These are phyloP conservation scores for Hypoxylon intermedium DNA, from an alignment of 495 filamentous ascomycete species.

Conservation along the genomic window DNA sequence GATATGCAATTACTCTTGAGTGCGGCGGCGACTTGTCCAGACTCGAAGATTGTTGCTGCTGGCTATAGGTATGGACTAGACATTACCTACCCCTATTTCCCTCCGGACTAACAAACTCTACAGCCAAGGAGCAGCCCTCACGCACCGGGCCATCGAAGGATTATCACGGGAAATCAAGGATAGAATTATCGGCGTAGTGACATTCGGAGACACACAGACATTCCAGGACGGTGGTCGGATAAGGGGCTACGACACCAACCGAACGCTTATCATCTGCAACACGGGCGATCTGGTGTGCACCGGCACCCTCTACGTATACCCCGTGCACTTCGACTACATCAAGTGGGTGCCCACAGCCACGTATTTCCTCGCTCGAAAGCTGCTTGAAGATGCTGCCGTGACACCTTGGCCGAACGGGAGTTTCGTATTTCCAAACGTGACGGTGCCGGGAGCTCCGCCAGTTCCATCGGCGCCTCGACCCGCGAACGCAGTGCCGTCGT, in stretches of 20 bases:
- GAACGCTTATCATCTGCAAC: conserved; percentile 60
- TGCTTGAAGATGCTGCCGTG: conserved; percentile 26
- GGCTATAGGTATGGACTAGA: conserved; percentile 36
- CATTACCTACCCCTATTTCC: neutral
- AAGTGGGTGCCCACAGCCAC: conserved; percentile 43
- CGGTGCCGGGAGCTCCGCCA: conserved; percentile 13
- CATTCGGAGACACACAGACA: conserved; percentile 62
- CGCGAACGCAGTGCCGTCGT: conserved; percentile 8
- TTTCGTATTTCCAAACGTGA: conserved; percentile 30
- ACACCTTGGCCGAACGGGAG: conserved; percentile 38
- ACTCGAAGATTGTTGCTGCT: conserved; percentile 42
- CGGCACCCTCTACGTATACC: conserved; percentile 53
- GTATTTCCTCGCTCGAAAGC: conserved; percentile 34
- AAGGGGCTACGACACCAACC: conserved; percentile 49
- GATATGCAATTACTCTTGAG: conserved; percentile 42
- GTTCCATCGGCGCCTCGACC: conserved; percentile 23
- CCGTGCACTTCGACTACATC: conserved; percentile 58
- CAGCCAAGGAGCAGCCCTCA: conserved; percentile 61
- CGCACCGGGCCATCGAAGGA: conserved; percentile 53
- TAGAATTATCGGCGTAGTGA: conserved; percentile 57
- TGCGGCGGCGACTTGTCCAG: conserved; percentile 39
- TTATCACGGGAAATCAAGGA: conserved; percentile 48
- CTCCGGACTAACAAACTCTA: neutral
- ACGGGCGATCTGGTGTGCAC: conserved; percentile 59
- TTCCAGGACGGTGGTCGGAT: conserved; percentile 55